Base-by-base conservation (phyloP, 176 grass and related monocot genomes). In the Puya raimondii region DNA sequence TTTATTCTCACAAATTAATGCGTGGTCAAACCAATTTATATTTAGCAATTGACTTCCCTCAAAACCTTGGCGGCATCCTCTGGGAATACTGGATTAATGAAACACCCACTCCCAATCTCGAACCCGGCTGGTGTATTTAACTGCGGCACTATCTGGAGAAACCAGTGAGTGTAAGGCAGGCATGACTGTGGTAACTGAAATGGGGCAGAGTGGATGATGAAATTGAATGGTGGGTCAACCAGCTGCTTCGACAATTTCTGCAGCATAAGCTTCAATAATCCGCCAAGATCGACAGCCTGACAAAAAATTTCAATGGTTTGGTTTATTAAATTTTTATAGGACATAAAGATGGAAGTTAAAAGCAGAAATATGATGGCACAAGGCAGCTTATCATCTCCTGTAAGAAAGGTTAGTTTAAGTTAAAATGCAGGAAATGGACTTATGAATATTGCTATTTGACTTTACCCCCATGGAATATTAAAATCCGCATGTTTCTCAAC, bases 61-160 rank as follows among this genome's bases (percentile, higher is more conserved):
- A 99, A 53, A 79, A 99, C 84, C 67, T 91, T 85, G 4, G 94
- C 89, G 11, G 94, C 89, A 56, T 99, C 94, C 74, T 99, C 94
- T 64, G 94, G 89, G 53, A 99, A 91, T 65, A 99, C 87, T 22
- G 94, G 89, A 76, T 99, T 99, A 13, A 99, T 99, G 74, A 87
- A 93, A 79, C 89, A 99, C 14, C 89, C 89, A 15, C 81, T 99
- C 72, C 89, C 94, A 53, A 99, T 80, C 74, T 99, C 94, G 66
- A 99, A 93, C 48, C 94, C 94, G 12, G 84, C 94, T n/a, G 75
- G 50, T 22, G 77, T 63, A 71, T 80, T 85, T 70, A 93, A 82
- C 51, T 91, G 94, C 16, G 94, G 87, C 14, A 90, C 69, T 64
- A 99, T 93, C 74, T 93, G 94, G 49, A 93, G 80, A 79, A 99